A percentile compares a stretch with the other conserved stretches of the same genome.
Evolutionary conservation across 2,329 filamentous ascomycete species (phyloP).

Genomic region (Waltergamsia citrina): DNA sequence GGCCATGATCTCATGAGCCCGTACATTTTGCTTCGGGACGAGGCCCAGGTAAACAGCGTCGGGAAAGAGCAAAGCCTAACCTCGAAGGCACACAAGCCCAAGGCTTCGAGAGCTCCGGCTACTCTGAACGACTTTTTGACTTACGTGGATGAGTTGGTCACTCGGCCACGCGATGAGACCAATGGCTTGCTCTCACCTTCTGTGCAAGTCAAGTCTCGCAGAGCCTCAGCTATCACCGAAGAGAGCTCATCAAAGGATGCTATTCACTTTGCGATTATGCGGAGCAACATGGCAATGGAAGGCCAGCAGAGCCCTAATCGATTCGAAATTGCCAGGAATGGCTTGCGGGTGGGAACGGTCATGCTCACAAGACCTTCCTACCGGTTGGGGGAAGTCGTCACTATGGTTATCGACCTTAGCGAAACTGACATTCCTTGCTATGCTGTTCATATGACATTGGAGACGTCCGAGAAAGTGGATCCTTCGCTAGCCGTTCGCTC

Average conservation of each 20-base stretch:
- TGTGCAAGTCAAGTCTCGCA: constrained; percentile 43
- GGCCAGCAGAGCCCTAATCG: constrained; percentile 79
- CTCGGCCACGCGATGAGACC: constrained; percentile 43
- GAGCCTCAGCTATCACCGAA: constrained; percentile 40
- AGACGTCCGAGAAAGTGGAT: constrained; percentile 79
- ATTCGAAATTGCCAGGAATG: constrained; percentile 90
- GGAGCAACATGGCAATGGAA: constrained; percentile 60
- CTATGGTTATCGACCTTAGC: constrained; percentile 75
- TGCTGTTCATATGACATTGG: constrained; percentile 72
- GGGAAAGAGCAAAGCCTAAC: constrained; percentile 17
- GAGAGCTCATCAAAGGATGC: constrained; percentile 67
- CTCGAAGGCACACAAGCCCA: constrained; percentile 14
- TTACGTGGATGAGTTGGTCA: constrained; percentile 69
- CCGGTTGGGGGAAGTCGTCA: constrained; percentile 79
- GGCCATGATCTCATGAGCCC: constrained; percentile 93
- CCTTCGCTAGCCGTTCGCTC: constrained; percentile 73
- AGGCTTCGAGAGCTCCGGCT: constrained; percentile 19
- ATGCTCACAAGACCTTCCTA: constrained; percentile 84
- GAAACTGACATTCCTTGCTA: constrained; percentile 74
- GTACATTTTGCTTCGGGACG: constrained; percentile 80
- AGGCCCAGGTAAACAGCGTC: constrained; percentile 51
- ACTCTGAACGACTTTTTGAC: constrained; percentile 59
- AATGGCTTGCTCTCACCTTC: constrained; percentile 62
- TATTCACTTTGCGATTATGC: constrained; percentile 84
- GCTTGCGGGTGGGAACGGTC: constrained; percentile 83